phyloP scores from a whole-genome alignment of 2,329 filamentous ascomycete species.

The Ceratocystis cubensis region DNA sequence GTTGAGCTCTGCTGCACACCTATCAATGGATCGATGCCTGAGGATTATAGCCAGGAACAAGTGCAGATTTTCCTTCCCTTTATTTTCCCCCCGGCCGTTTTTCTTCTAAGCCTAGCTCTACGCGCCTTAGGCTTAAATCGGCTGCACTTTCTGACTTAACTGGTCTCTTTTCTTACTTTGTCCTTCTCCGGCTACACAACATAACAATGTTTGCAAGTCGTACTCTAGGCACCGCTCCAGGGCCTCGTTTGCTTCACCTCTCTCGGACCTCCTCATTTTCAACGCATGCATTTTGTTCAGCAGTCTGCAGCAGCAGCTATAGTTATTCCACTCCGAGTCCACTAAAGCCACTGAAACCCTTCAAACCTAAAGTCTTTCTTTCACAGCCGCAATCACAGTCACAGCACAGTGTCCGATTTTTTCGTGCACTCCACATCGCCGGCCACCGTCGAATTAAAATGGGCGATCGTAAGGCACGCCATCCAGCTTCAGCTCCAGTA shows the following conservation, averaged over 20 bases:
- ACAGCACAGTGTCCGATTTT: conserved; percentile 19
- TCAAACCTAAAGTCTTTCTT: neutral
- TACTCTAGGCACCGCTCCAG: neutral
- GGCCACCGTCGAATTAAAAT: conserved; percentile 10
- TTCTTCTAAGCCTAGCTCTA: neutral
- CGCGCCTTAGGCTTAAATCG: neutral
- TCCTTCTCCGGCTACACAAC: neutral
- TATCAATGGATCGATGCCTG: neutral
- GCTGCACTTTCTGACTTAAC: neutral
- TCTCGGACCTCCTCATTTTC: neutral
- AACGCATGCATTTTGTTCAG: neutral
- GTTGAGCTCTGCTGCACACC: no score
- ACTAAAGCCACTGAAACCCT: no score
- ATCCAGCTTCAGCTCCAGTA: conserved; percentile 12
- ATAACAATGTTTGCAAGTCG: neutral
- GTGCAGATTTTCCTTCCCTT: neutral
- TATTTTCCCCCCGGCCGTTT: neutral
- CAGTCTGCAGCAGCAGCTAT: neutral
- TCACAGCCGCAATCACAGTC: neutral
- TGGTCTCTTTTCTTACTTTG: neutral
- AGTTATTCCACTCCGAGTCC: no score
- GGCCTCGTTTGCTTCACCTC: neutral
- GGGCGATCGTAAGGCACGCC: conserved; percentile 14
- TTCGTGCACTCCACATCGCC: conserved; percentile 14
- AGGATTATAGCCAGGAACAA: neutral